phyloP scores from a whole-genome alignment of 1,139 yeast genomes.

The Diutina sp. region DNA sequence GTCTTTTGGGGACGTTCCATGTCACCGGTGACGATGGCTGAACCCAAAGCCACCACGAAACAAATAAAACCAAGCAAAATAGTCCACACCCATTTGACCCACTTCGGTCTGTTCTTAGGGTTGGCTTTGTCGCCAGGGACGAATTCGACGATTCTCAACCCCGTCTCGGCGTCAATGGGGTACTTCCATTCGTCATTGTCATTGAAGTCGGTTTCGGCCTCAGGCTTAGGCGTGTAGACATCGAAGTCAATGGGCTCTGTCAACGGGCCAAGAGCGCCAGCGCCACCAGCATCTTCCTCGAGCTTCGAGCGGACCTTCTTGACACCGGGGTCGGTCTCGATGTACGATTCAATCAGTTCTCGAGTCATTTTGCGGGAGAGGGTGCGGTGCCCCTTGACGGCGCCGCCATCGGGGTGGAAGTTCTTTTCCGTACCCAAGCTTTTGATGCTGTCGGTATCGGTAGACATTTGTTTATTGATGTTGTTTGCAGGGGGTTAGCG shows the following conservation, averaged over 20 bases:
- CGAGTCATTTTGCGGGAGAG: background rate
- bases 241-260: constrained; percentile 40
- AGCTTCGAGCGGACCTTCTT: background rate
- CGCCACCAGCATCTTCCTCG: constrained; percentile 5
- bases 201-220: constrained; percentile 25
- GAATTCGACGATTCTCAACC: constrained; percentile 46
- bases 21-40: constrained; percentile 56
- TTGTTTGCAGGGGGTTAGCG: background rate
- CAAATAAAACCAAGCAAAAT: constrained; percentile 38
- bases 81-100: constrained; percentile 45
- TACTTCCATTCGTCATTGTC: constrained; percentile 48
- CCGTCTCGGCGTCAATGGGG: constrained; percentile 42
- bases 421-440: background rate
- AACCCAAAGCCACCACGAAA: constrained; percentile 47
- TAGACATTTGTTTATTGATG: background rate
- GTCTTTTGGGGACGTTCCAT: constrained; percentile 36
- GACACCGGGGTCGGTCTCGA: background rate
- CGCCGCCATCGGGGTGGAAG: background rate
- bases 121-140: constrained; percentile 40
- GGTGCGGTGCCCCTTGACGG: background rate
- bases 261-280: constrained; percentile 39
- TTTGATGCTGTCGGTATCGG: background rate
- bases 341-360: background rate
- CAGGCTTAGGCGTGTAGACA: constrained; percentile 20
- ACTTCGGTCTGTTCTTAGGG: constrained; percentile 39